phyloP scores from a whole-genome alignment of 352 stramenopile species.

The Globisporangium radiosum region DNA sequence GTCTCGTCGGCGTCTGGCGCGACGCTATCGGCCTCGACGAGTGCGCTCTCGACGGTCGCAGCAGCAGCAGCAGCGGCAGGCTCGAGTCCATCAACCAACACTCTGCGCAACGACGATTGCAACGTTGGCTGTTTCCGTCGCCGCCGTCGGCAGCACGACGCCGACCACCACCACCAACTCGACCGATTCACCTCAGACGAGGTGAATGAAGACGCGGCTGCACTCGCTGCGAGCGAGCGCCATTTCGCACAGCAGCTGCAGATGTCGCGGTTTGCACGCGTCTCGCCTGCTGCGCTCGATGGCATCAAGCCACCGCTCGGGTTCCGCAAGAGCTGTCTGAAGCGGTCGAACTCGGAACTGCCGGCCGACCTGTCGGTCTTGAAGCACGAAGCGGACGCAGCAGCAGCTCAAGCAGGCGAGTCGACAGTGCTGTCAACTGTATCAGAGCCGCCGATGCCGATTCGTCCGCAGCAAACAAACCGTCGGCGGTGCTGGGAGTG shows the following conservation, averaged over 20 bases:
- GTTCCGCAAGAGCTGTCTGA: conserved; percentile 67
- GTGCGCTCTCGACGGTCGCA: neutral
- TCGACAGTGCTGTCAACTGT: neutral
- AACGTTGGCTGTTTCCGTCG: neutral
- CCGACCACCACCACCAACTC: neutral
- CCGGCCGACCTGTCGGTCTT: conserved; percentile 18
- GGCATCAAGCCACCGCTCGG: conserved; percentile 41
- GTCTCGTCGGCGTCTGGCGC: conserved; percentile 1
- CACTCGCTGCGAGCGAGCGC: conserved; percentile 2
- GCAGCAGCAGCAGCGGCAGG: neutral
- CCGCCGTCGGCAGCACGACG: neutral
- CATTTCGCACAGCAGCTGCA: conserved; percentile 5
- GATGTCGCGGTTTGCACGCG: conserved; percentile 28
- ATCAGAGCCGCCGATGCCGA: conserved; percentile 8
- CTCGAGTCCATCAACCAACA: neutral
- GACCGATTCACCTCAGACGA: neutral
- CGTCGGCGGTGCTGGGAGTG: conserved; percentile 85
- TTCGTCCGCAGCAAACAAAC: conserved; percentile 73
- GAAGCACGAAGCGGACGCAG: conserved; percentile 1
- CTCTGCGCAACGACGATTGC: conserved; percentile 22
- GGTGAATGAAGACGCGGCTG: conserved; percentile 5
- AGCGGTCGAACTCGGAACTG: conserved; percentile 50
- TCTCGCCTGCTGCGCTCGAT: conserved; percentile 39
- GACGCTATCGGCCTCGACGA: neutral
- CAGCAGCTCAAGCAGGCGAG: conserved; percentile 2